Base-by-base conservation (phyloP, 2,329 filamentous ascomycete species). In the Hymenoscyphus repandus region DNA sequence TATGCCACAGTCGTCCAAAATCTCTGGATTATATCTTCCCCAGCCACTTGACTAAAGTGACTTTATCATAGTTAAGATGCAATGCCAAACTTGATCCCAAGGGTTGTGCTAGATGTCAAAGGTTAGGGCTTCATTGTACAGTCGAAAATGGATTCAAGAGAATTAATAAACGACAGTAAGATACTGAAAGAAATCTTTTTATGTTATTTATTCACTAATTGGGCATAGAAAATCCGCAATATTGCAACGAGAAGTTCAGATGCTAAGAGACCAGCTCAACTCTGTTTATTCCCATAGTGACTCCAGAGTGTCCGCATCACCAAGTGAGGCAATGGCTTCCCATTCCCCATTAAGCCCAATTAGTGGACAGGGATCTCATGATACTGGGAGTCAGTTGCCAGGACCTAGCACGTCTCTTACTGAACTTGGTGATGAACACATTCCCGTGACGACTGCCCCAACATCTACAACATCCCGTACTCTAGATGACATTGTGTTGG, bases 101-200 rank as follows among this genome's bases (percentile, higher is more conserved):
- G 15, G 47, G 47, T 6, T 53, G 51, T 34, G 46, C 47, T 1
- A 39, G 51, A 42, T 53, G 51, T 18, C 42, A 46, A 15, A 32
- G 47, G 20, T 18, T 53, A 12, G 47, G 47, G 6, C 51, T 53
- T 10, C 34, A 37, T 12, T 53, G 51, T 30, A 43, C 43, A 12
- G 41, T 53, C 12, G 47, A 53, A 34, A 53, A 53, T 49, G 51
- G 51, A 20, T 53, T 53, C 15, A 53, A 43, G 17, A 40, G 51
- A 34, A 49, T 46, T 18, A 53, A 53, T 32, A 53, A 53, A 39
- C 38, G 51, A 22, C 51, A 53, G 51, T 53, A 43, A 47, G 51
- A 45, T 15, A 18, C 12, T 13, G 17, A 32, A 13, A 31, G n/a
- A 17, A 38, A 27, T 18, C 18, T 27, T 12, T 6, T 13, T 6